Percentiles rank a stretch among this genome's conserved stretches.
These are phyloP conservation scores for Venturiaceae sp. DNA, from an alignment of 2,329 filamentous ascomycete genomes.

Conservation along the genomic window DNA sequence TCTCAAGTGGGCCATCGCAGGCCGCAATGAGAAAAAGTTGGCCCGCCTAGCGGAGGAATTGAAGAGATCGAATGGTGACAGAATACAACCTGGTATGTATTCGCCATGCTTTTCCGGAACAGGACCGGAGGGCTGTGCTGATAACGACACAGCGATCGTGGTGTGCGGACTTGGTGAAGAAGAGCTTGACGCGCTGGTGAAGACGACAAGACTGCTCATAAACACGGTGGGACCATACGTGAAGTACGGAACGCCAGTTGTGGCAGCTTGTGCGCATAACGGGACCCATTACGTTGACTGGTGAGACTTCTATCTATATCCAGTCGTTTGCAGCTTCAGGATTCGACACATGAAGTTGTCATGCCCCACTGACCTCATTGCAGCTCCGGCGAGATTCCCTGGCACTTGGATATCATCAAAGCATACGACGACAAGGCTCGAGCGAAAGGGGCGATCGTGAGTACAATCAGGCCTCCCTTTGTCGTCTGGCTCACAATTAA, in stretches of 20 bases:
- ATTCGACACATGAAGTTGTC: too few species aligned
- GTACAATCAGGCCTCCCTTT: too few species aligned
- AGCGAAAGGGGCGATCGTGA: background rate
- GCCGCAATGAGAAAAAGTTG: conserved; percentile 67
- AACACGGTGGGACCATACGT: conserved; percentile 55
- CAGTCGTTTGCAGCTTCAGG: background rate
- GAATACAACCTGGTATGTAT: conserved; percentile 55
- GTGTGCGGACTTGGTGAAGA: background rate
- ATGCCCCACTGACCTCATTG: too few species aligned
- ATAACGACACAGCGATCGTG: conserved; percentile 36
- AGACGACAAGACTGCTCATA: conserved; percentile 49
- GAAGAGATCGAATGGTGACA: conserved; percentile 56
- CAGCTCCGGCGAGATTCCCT: conserved; percentile 54
- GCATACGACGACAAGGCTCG: conserved; percentile 49
- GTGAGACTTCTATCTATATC: background rate
- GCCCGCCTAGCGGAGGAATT: conserved; percentile 57
- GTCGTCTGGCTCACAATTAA: too few species aligned
- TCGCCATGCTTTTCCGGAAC: too few species aligned
- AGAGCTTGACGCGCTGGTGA: conserved; percentile 39
- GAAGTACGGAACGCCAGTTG: conserved; percentile 52
- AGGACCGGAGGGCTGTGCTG: too few species aligned
- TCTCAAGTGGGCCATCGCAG: conserved; percentile 80
- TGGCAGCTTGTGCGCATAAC: conserved; percentile 53
- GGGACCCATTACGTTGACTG: conserved; percentile 58
- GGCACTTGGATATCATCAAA: conserved; percentile 51